phyloP scores from a whole-genome alignment of 2,329 filamentous ascomycete species.

The Apiospora phragmitis region DNA sequence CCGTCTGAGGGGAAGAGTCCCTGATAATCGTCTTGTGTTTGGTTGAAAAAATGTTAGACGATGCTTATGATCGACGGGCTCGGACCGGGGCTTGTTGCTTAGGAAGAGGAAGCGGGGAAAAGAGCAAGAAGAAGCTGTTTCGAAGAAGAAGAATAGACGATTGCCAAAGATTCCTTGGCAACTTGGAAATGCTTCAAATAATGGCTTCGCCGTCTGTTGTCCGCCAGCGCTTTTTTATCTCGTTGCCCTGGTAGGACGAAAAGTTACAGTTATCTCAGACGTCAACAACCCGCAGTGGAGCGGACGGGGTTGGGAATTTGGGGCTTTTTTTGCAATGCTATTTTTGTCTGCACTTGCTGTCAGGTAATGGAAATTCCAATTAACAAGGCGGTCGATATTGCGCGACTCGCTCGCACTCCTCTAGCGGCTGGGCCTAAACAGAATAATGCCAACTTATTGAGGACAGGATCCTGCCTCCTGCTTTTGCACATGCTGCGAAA shows the following conservation, averaged over 20 bases:
- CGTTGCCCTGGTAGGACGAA: neutral
- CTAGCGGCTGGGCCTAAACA: slow-evolving; percentile 4
- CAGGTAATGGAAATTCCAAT: neutral
- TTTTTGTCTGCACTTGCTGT: neutral
- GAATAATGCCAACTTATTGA: neutral
- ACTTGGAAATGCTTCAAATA: neutral
- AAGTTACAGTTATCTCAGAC: slow-evolving; percentile 5
- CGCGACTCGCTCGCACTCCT: slow-evolving; percentile 1
- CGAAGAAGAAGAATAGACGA: neutral
- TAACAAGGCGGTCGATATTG: neutral
- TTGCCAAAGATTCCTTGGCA: neutral
- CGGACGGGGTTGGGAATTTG: neutral
- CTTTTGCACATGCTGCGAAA: neutral
- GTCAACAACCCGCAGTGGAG: neutral
- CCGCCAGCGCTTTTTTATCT: neutral
- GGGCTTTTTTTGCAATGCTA: neutral
- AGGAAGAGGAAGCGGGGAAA: neutral
- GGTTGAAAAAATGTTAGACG: slow-evolving; percentile 7
- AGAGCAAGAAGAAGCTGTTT: neutral
- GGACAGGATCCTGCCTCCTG: neutral
- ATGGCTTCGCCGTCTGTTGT: neutral
- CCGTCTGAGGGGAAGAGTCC: slow-evolving; percentile 6
- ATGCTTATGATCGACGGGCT: slow-evolving; percentile 1
- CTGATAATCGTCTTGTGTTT: slow-evolving; percentile 8
- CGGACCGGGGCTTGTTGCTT: neutral